Evolutionary conservation across 371 early-diverging fungal genomes (phyloP).

Genomic region (Syncephalastrum sp.): DNA sequence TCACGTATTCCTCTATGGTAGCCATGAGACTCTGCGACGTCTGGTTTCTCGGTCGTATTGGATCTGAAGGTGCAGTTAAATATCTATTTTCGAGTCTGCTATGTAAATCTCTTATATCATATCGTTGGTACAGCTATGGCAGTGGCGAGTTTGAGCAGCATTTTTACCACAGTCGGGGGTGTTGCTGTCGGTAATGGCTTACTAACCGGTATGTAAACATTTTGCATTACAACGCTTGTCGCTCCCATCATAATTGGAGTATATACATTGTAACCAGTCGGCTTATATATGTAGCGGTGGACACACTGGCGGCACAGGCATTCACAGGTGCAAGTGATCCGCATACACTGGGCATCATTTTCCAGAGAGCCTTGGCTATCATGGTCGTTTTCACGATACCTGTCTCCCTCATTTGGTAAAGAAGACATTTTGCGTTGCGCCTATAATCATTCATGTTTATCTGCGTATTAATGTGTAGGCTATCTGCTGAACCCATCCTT

Average conservation of each 20-base stretch:
- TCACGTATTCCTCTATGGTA: conserved; percentile 27
- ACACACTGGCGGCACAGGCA: conserved; percentile 46
- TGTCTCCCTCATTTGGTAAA: conserved; percentile 27
- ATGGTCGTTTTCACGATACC: conserved; percentile 26
- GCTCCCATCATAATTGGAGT: too few relatives aligned
- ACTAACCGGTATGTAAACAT: conserved; percentile 30
- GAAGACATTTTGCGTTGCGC: too few relatives aligned
- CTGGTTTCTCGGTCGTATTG: conserved; percentile 34
- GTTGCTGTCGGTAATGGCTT: conserved; percentile 38
- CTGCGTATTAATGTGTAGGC: conserved; percentile 10
- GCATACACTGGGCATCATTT: conserved; percentile 33
- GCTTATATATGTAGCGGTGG: conserved; percentile 26
- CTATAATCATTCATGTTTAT: background rate
- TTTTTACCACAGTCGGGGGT: conserved; percentile 35
- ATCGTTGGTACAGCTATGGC: conserved; percentile 26
- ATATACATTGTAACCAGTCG: background rate
- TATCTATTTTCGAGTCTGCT: background rate
- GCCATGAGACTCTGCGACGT: conserved; percentile 32
- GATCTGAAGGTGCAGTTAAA: conserved; percentile 20
- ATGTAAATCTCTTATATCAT: background rate
- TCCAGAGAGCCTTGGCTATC: conserved; percentile 35
- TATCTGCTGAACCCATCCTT: conserved; percentile 27
- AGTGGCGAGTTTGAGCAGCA: conserved; percentile 31
- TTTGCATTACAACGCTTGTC: too few relatives aligned
- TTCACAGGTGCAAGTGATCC: conserved; percentile 37